Evolutionary conservation across 139 green algal species (phyloP), one percentile per base, ranked within the genome.

Genomic region (Chlamydomonas schloesseri): DNA sequence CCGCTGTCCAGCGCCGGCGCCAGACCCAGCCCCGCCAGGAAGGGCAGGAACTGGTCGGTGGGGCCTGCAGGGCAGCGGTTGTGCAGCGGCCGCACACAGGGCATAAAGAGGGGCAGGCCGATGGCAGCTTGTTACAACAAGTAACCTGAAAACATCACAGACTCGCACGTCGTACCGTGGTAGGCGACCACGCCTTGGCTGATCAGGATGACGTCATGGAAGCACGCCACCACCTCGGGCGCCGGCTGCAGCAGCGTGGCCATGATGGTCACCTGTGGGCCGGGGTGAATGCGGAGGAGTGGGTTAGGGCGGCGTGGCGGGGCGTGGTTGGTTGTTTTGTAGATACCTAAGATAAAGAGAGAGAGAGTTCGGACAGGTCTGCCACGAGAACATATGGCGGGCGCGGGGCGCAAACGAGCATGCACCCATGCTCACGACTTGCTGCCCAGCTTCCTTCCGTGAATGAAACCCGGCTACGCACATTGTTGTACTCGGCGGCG

Each of bases 241-340:
- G 93, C 86, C 9, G 96, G 96, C 93, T 99, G 96, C 82, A 98
- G 93, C 78, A 98, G 94, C 9, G 86, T 90, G 50, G 95, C 89
- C 42, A 96, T 37, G 31, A 90, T 88, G 33, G 93, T 97, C 21
- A 73, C 65, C 80, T 89, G 71, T 36, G 91, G 34, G 53, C 14
- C 14, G 21, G 53, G 53, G 53, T 13, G 53, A 58, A 58, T 13
- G 15, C 13, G 53, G 53, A 15, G 55, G 55, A 62, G 55, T 2
- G 18, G 20, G 55, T 62, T 3, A 62, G 55, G 55, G 20, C 42
- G 42, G 42, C 6, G 42, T 50, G 42, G 42, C 6, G 42, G n/a
- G n/a, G n/a, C n/a, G n/a, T n/a, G n/a, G n/a, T n/a, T n/a, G n/a
- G n/a, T n/a, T n/a, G n/a, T n/a, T n/a, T n/a, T n/a, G n/a, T n/a